These are phyloP conservation scores for Russula griseocarnosa DNA, from an alignment of 768 basidiomycete genomes.

Conservation along the genomic window DNA sequence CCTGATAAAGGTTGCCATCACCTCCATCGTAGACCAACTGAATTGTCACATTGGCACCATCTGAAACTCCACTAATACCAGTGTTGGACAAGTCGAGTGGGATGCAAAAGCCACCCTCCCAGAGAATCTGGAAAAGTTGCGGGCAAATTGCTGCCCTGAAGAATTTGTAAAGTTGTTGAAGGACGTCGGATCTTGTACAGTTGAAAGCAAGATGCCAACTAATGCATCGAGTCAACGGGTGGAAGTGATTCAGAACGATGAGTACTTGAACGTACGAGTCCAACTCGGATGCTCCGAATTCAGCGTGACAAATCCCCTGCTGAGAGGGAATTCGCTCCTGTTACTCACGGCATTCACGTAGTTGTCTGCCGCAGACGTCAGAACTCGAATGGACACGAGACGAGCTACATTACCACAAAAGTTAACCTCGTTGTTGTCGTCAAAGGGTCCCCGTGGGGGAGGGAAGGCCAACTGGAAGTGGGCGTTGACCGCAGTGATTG, in stretches of 20 bases:
- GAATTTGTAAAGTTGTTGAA: conserved; percentile 60
- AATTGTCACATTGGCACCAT: conserved; percentile 72
- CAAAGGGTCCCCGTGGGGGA: conserved; percentile 64
- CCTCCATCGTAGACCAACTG: conserved; percentile 66
- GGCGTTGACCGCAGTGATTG: conserved; percentile 49
- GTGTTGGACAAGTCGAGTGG: conserved; percentile 55
- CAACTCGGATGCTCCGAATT: conserved; percentile 64
- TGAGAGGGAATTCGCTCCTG: conserved; percentile 67
- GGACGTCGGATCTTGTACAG: conserved; percentile 52
- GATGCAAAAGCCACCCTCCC: conserved; percentile 66
- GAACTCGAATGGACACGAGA: background rate
- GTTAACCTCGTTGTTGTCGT: conserved; percentile 49
- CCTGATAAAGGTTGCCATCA: conserved; percentile 71
- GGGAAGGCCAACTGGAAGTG: conserved; percentile 85
- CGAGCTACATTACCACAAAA: conserved; percentile 59
- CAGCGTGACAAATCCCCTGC: conserved; percentile 54
- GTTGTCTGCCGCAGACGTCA: conserved; percentile 47
- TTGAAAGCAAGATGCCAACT: conserved; percentile 57
- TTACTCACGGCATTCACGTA: conserved; percentile 50
- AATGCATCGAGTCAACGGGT: conserved; percentile 23
- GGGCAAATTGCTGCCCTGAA: conserved; percentile 36
- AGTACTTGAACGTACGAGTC: conserved; percentile 44
- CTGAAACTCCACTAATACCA: conserved; percentile 46
- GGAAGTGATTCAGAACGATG: background rate
- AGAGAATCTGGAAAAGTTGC: conserved; percentile 46